phyloP scores from a whole-genome alignment of 2,329 filamentous ascomycete species.

The Aspergillus versicolor region DNA sequence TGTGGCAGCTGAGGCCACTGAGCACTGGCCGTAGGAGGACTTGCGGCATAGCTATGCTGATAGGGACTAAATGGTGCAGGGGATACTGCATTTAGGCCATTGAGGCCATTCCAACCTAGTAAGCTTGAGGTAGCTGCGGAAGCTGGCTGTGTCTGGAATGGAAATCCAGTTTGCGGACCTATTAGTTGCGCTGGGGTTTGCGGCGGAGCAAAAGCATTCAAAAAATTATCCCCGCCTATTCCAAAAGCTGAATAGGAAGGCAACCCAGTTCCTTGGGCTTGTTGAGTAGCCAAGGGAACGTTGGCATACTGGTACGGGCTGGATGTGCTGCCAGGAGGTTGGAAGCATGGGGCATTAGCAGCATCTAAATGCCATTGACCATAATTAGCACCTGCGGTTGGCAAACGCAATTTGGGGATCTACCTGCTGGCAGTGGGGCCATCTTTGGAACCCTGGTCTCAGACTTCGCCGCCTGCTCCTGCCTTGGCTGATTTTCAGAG shows the following conservation, averaged over 20 bases:
- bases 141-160: constrained; percentile 16
- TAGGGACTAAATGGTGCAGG: constrained; percentile 1
- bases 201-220: constrained; percentile 17
- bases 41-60: neutral
- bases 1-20: constrained; percentile 5
- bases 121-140: constrained; percentile 10
- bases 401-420: neutral
- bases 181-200: constrained; percentile 17
- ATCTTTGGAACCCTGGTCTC: constrained; percentile 1
- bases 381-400: neutral
- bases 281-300: neutral
- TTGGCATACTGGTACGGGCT: neutral
- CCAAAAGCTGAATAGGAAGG: neutral
- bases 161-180: constrained; percentile 7
- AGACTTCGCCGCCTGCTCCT: neutral
- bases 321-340: neutral
- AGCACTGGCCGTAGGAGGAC: neutral
- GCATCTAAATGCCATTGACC: neutral
- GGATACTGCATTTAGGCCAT: neutral
- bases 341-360: constrained; percentile 4
- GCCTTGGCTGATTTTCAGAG: constrained; percentile 2
- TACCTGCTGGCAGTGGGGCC: constrained; percentile 9
- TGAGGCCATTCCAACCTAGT: constrained; percentile 11
- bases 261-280: neutral
- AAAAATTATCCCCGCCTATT: neutral